Conservation (phyloP, 31 red algal species). For the Bonnemaisonia californica region DNA sequence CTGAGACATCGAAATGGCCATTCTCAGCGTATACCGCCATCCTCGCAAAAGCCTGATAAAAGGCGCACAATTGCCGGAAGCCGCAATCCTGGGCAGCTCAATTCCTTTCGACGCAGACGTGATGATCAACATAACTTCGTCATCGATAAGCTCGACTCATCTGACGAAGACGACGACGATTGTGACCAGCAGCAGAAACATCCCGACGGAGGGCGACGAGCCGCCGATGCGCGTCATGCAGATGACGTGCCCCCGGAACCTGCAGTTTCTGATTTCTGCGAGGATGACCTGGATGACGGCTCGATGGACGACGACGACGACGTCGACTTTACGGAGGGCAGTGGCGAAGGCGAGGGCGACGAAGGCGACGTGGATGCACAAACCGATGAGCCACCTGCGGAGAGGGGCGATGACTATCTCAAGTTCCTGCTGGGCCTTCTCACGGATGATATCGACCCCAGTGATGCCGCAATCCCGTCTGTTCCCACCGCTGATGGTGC, state of each 20-base stretch:
- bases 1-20: background rate
- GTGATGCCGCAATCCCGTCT: background rate
- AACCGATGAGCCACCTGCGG: background rate
- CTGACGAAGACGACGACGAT: conserved; percentile 25
- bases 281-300: background rate
- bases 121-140: background rate
- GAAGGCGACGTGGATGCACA: background rate
- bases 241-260: background rate
- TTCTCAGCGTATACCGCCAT: background rate
- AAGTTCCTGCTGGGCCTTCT: background rate
- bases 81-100: background rate
- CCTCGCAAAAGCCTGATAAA: background rate
- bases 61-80: background rate
- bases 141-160: conserved; percentile 4
- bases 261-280: background rate
- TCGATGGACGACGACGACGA: conserved; percentile 8
- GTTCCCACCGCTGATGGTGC: background rate
- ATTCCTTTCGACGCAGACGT: background rate
- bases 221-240: background rate
- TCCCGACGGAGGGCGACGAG: background rate
- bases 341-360: background rate
- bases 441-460: background rate
- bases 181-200: conserved; percentile 12
- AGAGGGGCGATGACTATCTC: background rate
- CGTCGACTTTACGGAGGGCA: background rate